Percentiles rank a stretch among this genome's conserved stretches.
phyloP scores from a whole-genome alignment of 2,329 filamentous ascomycete species.

The Monosporascus sp. region DNA sequence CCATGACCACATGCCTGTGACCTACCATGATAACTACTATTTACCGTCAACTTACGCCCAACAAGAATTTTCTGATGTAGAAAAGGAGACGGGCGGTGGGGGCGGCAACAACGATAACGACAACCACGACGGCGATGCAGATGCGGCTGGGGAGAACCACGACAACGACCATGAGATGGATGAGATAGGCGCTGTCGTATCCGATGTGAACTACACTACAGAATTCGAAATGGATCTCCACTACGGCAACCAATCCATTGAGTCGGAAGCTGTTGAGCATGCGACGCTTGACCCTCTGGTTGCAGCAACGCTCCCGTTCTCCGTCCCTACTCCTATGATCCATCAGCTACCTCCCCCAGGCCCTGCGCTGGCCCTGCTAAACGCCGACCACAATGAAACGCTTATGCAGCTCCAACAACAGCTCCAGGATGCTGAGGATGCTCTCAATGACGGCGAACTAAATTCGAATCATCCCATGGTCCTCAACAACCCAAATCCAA shows the following conservation, averaged over 20 bases:
- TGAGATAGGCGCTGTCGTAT: slow-evolving; percentile 1
- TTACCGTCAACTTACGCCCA: not conserved
- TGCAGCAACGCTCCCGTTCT: no score
- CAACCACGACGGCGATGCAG: slow-evolving; percentile 4
- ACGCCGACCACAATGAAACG: slow-evolving; percentile 1
- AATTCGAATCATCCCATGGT: slow-evolving; percentile 23
- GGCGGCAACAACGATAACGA: not conserved
- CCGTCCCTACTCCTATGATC: not conserved
- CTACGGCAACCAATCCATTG: not conserved
- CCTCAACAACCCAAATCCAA: slow-evolving; percentile 26
- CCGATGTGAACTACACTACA: not conserved
- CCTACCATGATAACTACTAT: not conserved
- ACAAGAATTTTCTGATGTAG: not conserved
- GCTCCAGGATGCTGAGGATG: slow-evolving; percentile 11
- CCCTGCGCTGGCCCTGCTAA: not conserved
- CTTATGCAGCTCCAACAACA: slow-evolving; percentile 5
- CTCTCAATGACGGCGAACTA: slow-evolving; percentile 2
- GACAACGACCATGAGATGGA: slow-evolving; percentile 9
- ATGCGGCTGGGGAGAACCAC: not conserved
- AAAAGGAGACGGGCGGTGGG: not conserved
- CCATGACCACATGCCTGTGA: not conserved
- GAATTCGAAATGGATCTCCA: not conserved
- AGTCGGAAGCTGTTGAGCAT: not conserved
- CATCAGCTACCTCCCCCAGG: not conserved
- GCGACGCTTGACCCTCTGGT: not conserved